phyloP scores from a whole-genome alignment of 2,329 filamentous ascomycete genomes.

The Penicillium corylophilum region DNA sequence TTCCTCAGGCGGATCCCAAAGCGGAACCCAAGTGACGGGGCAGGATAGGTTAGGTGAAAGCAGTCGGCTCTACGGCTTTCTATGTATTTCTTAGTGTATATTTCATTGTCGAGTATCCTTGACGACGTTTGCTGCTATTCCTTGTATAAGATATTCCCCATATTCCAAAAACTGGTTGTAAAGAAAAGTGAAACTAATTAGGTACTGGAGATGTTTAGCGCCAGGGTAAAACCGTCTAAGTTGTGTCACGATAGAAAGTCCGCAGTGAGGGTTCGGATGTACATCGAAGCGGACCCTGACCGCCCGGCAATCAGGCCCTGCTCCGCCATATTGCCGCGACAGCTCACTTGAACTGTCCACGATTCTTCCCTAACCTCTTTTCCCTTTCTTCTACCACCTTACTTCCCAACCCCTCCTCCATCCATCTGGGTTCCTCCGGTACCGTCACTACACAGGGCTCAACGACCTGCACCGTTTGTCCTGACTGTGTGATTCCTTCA shows the following conservation, averaged over 20 bases:
- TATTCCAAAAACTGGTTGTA: no score
- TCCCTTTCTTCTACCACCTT: conserved; percentile 10
- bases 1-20: conserved; percentile 24
- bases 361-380: conserved; percentile 19
- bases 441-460: conserved; percentile 25
- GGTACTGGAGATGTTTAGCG: no score
- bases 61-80: background rate
- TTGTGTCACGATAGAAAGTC: no score
- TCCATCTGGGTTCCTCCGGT: conserved; percentile 3
- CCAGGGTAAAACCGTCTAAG: no score
- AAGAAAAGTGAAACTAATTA: no score
- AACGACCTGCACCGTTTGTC: conserved; percentile 47
- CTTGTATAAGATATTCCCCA: no score
- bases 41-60: background rate
- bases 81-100: background rate
- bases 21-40: background rate
- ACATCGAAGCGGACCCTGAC: conserved; percentile 10
- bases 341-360: conserved; percentile 20
- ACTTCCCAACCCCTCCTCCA: conserved; percentile 6
- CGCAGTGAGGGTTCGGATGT: no score
- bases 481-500: conserved; percentile 26
- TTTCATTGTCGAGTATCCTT: background rate
- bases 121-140: background rate
- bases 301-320: conserved; percentile 16
- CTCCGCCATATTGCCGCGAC: conserved; percentile 22